These are phyloP conservation scores for Pythium periplocum DNA, from an alignment of 352 stramenopile genomes.

Conservation along the genomic window DNA sequence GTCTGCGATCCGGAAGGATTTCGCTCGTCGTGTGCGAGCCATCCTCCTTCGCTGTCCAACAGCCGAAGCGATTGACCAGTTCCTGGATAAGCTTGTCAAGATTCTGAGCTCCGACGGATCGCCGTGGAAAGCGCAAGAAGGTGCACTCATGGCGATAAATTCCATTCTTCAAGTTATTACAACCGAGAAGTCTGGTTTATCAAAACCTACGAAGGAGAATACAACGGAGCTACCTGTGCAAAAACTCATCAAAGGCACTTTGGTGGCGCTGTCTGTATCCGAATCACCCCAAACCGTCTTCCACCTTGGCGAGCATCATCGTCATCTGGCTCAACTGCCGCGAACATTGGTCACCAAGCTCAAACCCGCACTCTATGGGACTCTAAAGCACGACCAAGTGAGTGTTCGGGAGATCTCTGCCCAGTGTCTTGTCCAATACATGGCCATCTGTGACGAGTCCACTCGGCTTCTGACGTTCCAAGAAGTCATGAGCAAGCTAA, in stretches of 20 bases:
- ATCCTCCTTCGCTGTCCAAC: slow-evolving; percentile 29
- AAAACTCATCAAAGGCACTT: slow-evolving; percentile 7
- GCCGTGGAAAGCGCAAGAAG: slow-evolving; percentile 42
- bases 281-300: slow-evolving; percentile 12
- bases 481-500: slow-evolving; percentile 73
- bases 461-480: slow-evolving; percentile 57
- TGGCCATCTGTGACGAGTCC: slow-evolving; percentile 43
- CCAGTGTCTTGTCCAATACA: slow-evolving; percentile 36
- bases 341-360: slow-evolving; percentile 27
- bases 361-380: slow-evolving; percentile 48
- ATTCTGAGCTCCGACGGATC: slow-evolving; percentile 16
- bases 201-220: too few relatives aligned
- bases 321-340: slow-evolving; percentile 17
- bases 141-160: slow-evolving; percentile 35
- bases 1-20: slow-evolving; percentile 63
- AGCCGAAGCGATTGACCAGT: slow-evolving; percentile 25
- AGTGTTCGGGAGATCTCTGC: slow-evolving; percentile 50
- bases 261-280: background rate
- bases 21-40: slow-evolving; percentile 11
- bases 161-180: slow-evolving; percentile 29
- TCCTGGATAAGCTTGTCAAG: slow-evolving; percentile 38
- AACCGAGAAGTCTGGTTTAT: slow-evolving; percentile 4
- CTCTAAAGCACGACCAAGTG: slow-evolving; percentile 50
- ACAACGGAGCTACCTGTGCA: background rate
- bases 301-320: slow-evolving; percentile 22